Evolutionary conservation across 2,329 filamentous ascomycete genomes (phyloP).

Genomic region (Drechslera avenae): DNA sequence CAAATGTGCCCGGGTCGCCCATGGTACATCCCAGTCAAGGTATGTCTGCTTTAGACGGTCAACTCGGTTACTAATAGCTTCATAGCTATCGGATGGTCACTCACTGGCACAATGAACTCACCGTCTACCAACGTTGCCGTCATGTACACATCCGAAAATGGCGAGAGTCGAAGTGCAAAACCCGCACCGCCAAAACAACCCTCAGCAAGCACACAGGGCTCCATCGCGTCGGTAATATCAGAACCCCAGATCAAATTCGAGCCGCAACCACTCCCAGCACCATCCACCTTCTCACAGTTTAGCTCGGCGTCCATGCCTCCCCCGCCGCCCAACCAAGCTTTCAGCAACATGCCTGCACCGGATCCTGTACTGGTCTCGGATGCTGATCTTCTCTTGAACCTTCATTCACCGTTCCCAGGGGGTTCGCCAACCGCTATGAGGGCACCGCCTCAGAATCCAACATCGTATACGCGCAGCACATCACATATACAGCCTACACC

Average conservation of each 20-base stretch:
- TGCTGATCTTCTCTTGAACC: slow-evolving; percentile 55
- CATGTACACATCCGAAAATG: slow-evolving; percentile 68
- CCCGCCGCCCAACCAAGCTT: slow-evolving; percentile 36
- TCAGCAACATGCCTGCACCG: slow-evolving; percentile 31
- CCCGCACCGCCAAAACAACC: slow-evolving; percentile 24
- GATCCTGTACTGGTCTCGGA: slow-evolving; percentile 50
- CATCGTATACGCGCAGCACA: slow-evolving; percentile 22
- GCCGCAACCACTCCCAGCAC: slow-evolving; percentile 26
- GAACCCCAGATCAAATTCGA: slow-evolving; percentile 39
- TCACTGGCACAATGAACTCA: slow-evolving; percentile 87
- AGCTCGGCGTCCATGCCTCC: slow-evolving; percentile 41
- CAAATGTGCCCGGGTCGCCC: slow-evolving; percentile 51
- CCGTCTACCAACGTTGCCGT: slow-evolving; percentile 82
- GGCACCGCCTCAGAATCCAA: slow-evolving; percentile 22
- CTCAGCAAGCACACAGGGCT: slow-evolving; percentile 29
- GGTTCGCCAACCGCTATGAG: slow-evolving; percentile 28
- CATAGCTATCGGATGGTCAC: slow-evolving; percentile 76
- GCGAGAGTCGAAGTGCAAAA: slow-evolving; percentile 33
- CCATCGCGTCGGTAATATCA: slow-evolving; percentile 41
- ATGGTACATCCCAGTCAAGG: slow-evolving; percentile 58
- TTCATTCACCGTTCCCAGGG: slow-evolving; percentile 53
- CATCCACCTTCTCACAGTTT: slow-evolving; percentile 30
- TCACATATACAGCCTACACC: slow-evolving; percentile 6
- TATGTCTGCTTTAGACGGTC: slow-evolving; percentile 27
- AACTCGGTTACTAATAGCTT: slow-evolving; percentile 14